Evolutionary conservation across 1,139 yeast species (phyloP), one percentile per base, ranked within the genome.

Genomic region (Zygoascus meyerae): DNA sequence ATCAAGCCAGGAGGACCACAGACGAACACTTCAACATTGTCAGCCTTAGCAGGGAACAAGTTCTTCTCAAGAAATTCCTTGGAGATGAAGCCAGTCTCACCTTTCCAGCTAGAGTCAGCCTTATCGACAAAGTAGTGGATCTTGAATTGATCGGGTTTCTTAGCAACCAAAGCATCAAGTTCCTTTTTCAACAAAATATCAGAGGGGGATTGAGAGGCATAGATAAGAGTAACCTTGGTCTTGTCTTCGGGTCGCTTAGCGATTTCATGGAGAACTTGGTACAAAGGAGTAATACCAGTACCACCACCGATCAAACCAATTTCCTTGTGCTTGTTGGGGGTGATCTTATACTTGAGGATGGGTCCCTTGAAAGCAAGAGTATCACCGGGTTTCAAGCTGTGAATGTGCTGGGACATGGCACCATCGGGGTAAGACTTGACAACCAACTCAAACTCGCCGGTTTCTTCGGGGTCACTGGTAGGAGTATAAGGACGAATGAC

Each of bases 401-500:
- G 79, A 51, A 89, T 70, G 69, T 87, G 95, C 61, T 74, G 72
- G 46, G 95, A 79, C 81, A 90, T 83, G 70, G 86, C 84, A 59
- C 97, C 97, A 42, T 67, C 70, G 45, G 81, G 85, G 71, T 94
- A 94, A 55, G 75, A 79, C 77, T 94, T 94, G 67, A 94, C 74
- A 53, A 90, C 78, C 58, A 94, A 78, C 53, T 86, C 89, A 61
- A 94, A 73, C 49, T 76, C 66, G 46, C 98, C 98, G 65, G 75
- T 75, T 52, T 75, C 74, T 47, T 79, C 80, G 47, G 77, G 72
- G 60, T 84, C 87, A 32, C 86, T 77, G 47, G 83, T 75, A 49
- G 99, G 98, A 34, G 99, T 94, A 75, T 94, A 94, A 41, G 99
- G 98, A 73, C 99, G 84, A 55, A 94, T 75, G 50, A 92, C 96